These are phyloP conservation scores for Penicillium sp. DNA, from an alignment of 2,329 filamentous ascomycete genomes.

Conservation along the genomic window DNA sequence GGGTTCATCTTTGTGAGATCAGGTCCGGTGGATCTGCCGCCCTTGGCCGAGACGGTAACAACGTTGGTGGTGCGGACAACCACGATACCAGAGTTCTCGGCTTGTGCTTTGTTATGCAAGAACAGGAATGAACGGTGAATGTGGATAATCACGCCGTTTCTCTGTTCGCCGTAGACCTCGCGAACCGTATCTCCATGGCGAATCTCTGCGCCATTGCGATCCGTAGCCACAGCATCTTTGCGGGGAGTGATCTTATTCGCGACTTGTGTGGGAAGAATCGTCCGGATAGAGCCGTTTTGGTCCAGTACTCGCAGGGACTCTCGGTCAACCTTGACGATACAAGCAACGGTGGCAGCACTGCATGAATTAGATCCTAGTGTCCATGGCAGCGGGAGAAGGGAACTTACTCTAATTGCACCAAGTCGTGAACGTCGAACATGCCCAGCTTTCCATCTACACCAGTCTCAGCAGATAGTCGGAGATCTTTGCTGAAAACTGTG, in stretches of 20 bases:
- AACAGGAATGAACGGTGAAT: slow-evolving; percentile 87
- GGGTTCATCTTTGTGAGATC: slow-evolving; percentile 91
- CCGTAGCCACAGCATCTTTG: slow-evolving; percentile 77
- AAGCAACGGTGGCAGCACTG: slow-evolving; percentile 80
- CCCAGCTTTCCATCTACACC: slow-evolving; percentile 74
- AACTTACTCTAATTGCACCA: slow-evolving; percentile 95
- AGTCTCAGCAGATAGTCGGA: slow-evolving; percentile 85
- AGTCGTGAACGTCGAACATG: slow-evolving; percentile 82
- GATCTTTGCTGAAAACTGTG: slow-evolving; percentile 93
- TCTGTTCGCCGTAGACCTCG: slow-evolving; percentile 75
- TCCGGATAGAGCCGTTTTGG: slow-evolving; percentile 74
- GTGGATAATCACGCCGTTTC: slow-evolving; percentile 81
- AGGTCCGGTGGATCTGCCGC: slow-evolving; percentile 65
- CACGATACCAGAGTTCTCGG: slow-evolving; percentile 82
- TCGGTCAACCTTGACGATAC: slow-evolving; percentile 87
- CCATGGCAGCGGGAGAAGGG: no score
- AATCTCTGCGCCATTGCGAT: slow-evolving; percentile 88
- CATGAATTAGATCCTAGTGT: no score
- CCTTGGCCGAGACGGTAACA: slow-evolving; percentile 82
- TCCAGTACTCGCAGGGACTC: slow-evolving; percentile 85
- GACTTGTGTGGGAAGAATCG: slow-evolving; percentile 81
- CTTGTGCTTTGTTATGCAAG: slow-evolving; percentile 71
- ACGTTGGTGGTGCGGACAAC: slow-evolving; percentile 79
- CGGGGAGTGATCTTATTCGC: slow-evolving; percentile 77
- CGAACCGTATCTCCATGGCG: slow-evolving; percentile 87